A percentile compares a stretch with the other conserved stretches of the same genome.
These are phyloP conservation scores for Phytophthora chlamydospora DNA, from an alignment of 352 stramenopile species.

Conservation along the genomic window DNA sequence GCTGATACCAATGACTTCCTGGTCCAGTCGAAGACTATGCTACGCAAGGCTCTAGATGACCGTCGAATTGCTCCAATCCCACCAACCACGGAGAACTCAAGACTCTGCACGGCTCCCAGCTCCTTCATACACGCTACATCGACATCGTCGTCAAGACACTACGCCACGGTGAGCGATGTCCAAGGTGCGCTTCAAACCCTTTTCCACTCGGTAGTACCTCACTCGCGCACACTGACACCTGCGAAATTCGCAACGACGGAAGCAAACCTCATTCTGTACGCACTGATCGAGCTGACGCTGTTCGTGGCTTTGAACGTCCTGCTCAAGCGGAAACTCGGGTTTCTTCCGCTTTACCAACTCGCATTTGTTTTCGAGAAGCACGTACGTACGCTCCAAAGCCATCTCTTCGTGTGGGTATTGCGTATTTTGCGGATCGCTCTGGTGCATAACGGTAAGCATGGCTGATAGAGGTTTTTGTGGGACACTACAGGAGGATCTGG, in stretches of 20 bases:
- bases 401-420: conserved; percentile 36
- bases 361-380: conserved; percentile 51
- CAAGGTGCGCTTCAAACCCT: conserved; percentile 32
- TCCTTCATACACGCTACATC: too few relatives aligned
- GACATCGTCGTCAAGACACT: background rate
- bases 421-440: conserved; percentile 37
- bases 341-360: conserved; percentile 36
- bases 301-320: conserved; percentile 11
- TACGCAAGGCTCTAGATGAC: background rate
- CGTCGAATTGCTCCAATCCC: background rate
- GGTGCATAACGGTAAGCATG: conserved; percentile 30
- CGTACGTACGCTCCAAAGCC: conserved; percentile 22
- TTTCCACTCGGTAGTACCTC: conserved; percentile 44
- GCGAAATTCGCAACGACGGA: conserved; percentile 9
- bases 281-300: conserved; percentile 27
- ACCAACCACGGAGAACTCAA: too few relatives aligned
- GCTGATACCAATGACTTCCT: too few relatives aligned
- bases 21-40: too few relatives aligned
- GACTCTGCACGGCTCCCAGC: too few relatives aligned
- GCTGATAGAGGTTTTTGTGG: too few relatives aligned
- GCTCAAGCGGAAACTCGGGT: conserved; percentile 26
- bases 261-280: conserved; percentile 29
- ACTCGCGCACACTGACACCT: conserved; percentile 2
- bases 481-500: too few relatives aligned
- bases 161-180: background rate